Evolutionary conservation across 2,329 filamentous ascomycete genomes (phyloP), one percentile per base, ranked within the genome.

Genomic region (Neopestalotiopsis clavispora): DNA sequence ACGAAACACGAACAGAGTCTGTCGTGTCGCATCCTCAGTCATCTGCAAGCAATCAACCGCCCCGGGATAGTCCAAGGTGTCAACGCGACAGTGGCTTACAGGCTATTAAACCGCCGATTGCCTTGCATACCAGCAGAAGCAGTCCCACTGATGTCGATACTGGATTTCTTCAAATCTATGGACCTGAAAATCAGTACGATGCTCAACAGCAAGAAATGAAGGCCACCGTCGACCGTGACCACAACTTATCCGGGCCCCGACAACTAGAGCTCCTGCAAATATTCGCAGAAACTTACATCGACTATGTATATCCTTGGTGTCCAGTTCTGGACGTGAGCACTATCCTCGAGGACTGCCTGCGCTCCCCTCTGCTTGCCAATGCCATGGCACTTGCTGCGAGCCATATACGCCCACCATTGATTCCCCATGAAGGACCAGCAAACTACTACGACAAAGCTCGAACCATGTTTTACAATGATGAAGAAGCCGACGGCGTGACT

Each of bases 231-330:
- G 75, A 75, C 7, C 71, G 72, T 3, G 73, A 73, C 10, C 67
- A 72, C 14, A 68, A 69, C 14, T 63, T 70, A 2, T 71, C 75
- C 0, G 72, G 72, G 63, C 66, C 69, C 0, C 72, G 70, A 7
- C 72, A 73, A 34, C 72, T 73, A 32, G 77, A 78, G 6, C 74
- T 83, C 0, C 78, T 80, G 58, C 78, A 82, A 60, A 81, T 78
- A 34, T 84, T 83, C 68, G 75, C 77, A 3, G 82, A 83, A 42
- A 83, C 81, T 0, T 84, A 84, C 40, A 80, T 77, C 38, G 79
- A 83, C 63, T 82, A 82, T 67, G 82, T 80, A 65, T 82, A 82
- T 57, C 68, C 81, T 1, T 83, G 81, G 80, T 83, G 81, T 68
- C 82, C 82, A 1, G 78, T 83, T 0, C 73, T 83, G 1, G 80